Conservation (phyloP, 768 basidiomycete species). For the Obba rivulosa region DNA sequence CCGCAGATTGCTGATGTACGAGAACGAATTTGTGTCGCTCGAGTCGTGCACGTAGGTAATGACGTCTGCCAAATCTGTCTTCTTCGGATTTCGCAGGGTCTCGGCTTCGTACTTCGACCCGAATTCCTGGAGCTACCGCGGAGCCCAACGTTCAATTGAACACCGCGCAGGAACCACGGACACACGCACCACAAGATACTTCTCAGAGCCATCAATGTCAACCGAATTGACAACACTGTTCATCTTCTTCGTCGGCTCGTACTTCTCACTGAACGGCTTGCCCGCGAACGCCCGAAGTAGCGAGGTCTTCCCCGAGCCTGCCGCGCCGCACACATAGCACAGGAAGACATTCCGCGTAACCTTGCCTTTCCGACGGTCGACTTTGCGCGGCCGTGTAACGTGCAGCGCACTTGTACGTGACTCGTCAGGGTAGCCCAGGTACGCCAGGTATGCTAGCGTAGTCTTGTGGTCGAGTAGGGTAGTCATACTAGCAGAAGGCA, state of each 20-base stretch:
- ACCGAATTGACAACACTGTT: constrained; percentile 93
- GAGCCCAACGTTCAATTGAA: background rate
- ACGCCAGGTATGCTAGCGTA: constrained; percentile 91
- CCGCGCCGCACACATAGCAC: constrained; percentile 91
- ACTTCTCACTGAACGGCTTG: constrained; percentile 66
- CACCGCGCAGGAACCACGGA: background rate
- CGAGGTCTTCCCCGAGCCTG: constrained; percentile 92
- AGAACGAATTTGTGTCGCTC: constrained; percentile 97
- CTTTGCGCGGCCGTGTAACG: constrained; percentile 77
- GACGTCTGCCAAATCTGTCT: constrained; percentile 88
- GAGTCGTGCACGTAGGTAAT: constrained; percentile 96
- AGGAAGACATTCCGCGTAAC: constrained; percentile 89
- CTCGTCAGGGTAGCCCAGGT: constrained; percentile 83
- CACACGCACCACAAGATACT: constrained; percentile 85
- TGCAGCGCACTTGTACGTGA: constrained; percentile 80
- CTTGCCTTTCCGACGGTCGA: constrained; percentile 82
- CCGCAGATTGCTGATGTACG: constrained; percentile 93
- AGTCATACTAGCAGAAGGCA: constrained; percentile 66
- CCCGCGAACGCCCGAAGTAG: constrained; percentile 81
- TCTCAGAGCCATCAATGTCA: constrained; percentile 91
- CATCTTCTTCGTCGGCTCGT: constrained; percentile 87
- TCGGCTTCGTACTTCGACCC: constrained; percentile 95
- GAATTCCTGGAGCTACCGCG: constrained; percentile 85
- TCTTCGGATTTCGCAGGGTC: constrained; percentile 81
- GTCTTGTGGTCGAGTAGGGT: constrained; percentile 91